Evolutionary conservation across 2,329 filamentous ascomycete genomes (phyloP).

Genomic region (Cercospora sp.): DNA sequence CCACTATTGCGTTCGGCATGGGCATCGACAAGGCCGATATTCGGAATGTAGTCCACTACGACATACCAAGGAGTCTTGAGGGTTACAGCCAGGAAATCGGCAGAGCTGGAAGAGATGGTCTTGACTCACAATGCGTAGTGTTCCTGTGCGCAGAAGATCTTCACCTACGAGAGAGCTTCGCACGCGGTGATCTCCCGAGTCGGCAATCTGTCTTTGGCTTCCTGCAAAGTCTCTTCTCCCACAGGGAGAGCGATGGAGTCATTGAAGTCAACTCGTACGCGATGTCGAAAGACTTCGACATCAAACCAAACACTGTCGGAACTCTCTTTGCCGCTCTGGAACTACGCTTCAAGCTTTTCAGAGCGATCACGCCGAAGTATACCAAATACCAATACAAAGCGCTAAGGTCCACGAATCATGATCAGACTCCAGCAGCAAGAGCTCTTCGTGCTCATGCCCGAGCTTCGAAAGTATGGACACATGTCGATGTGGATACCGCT

Average conservation of each 20-base stretch:
- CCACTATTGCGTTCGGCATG: conserved; percentile 98
- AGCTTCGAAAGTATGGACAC: conserved; percentile 47
- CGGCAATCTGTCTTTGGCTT: conserved; percentile 51
- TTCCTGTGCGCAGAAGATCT: conserved; percentile 61
- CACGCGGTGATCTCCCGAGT: conserved; percentile 61
- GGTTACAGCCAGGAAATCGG: conserved; percentile 99
- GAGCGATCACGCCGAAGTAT: conserved; percentile 60
- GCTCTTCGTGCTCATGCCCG: conserved; percentile 49
- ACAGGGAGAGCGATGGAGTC: conserved; percentile 15
- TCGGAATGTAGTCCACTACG: conserved; percentile 91
- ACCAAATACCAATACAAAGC: conserved; percentile 56
- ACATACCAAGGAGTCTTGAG: conserved; percentile 88
- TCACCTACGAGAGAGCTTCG: conserved; percentile 60
- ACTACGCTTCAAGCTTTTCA: conserved; percentile 57
- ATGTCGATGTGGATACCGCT: conserved; percentile 53
- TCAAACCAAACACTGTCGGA: conserved; percentile 52
- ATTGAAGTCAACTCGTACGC: conserved; percentile 51
- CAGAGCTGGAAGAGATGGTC: conserved; percentile 84
- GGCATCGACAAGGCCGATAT: conserved; percentile 98
- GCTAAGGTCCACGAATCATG: conserved; percentile 36
- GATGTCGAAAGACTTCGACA: conserved; percentile 56
- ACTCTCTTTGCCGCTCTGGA: conserved; percentile 64
- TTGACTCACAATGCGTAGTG: conserved; percentile 59
- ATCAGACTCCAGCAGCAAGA: conserved; percentile 46
- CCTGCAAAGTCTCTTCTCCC: conserved; percentile 55